These are phyloP conservation scores for Cicer yamashitae DNA, from an alignment of 306 rosid genomes.

Conservation along the genomic window DNA sequence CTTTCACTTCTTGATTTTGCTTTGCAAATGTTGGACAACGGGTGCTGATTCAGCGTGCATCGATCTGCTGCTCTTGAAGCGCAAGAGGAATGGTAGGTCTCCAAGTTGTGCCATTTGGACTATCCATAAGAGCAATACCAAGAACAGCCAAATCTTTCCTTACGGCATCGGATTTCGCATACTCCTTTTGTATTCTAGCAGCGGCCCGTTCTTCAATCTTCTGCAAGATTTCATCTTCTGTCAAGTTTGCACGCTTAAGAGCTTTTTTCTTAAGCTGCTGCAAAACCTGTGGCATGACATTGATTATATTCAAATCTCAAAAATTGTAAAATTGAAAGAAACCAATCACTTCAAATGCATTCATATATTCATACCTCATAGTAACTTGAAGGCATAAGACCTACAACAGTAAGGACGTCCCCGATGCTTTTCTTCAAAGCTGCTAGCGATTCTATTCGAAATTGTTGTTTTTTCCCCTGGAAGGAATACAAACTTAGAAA, in stretches of 20 bases:
- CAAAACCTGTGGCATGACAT: slow-evolving; percentile 60
- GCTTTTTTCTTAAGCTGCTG: slow-evolving; percentile 80
- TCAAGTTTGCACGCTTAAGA: slow-evolving; percentile 78
- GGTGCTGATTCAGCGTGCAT: slow-evolving; percentile 47
- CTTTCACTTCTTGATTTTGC: slow-evolving; percentile 22
- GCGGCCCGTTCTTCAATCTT: slow-evolving; percentile 74
- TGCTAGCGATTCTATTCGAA: slow-evolving; percentile 81
- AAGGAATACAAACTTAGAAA: slow-evolving; percentile 38
- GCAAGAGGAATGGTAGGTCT: slow-evolving; percentile 86
- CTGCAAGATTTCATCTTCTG: slow-evolving; percentile 69
- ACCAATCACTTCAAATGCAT: slow-evolving; percentile 33
- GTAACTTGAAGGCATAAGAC: slow-evolving; percentile 77
- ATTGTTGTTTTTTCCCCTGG: slow-evolving; percentile 82
- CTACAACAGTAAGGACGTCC: slow-evolving; percentile 67
- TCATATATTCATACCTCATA: slow-evolving; percentile 67
- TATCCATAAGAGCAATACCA: slow-evolving; percentile 92
- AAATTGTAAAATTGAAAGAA: slow-evolving; percentile 29
- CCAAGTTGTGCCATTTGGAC: slow-evolving; percentile 88
- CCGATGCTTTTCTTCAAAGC: slow-evolving; percentile 68
- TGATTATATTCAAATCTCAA: neutral
- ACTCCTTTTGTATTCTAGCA: slow-evolving; percentile 81
- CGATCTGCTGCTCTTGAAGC: slow-evolving; percentile 66
- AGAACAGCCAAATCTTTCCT: slow-evolving; percentile 74
- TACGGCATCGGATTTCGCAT: slow-evolving; percentile 78
- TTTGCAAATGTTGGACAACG: slow-evolving; percentile 18